Conservation (phyloP, 106 monocot species). For the Platanthera guangdongensis region DNA sequence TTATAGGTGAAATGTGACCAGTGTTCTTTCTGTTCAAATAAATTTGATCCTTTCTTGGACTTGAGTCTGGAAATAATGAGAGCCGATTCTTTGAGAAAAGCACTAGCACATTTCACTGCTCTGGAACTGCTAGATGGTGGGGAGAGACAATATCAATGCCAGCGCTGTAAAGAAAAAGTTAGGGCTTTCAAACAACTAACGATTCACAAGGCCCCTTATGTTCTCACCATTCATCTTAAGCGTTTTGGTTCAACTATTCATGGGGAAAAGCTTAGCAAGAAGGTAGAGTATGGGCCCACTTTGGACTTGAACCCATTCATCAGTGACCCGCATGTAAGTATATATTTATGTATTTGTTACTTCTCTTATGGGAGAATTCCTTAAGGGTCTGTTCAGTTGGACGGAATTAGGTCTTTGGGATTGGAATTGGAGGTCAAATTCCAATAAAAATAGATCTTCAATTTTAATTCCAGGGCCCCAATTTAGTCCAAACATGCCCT, state of each 20-base stretch:
- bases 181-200: constrained; percentile 71
- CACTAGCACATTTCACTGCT: constrained; percentile 71
- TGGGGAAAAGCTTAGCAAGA: constrained; percentile 84
- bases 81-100: constrained; percentile 68
- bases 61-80: constrained; percentile 83
- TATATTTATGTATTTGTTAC: too few relatives aligned
- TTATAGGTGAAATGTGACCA: constrained; percentile 84
- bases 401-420: too few relatives aligned
- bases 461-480: too few relatives aligned
- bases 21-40: constrained; percentile 70
- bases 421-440: too few relatives aligned
- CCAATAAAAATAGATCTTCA: too few relatives aligned
- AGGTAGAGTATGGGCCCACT: constrained; percentile 51
- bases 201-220: constrained; percentile 83
- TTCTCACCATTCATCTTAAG: constrained; percentile 91
- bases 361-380: too few relatives aligned
- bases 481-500: too few relatives aligned
- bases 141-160: constrained; percentile 75
- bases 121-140: constrained; percentile 86
- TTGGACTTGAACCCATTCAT: constrained; percentile 85
- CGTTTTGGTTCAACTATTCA: constrained; percentile 58
- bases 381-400: too few relatives aligned
- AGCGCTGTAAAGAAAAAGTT: constrained; percentile 80
- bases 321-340: constrained; percentile 60
- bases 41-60: constrained; percentile 91